A percentile compares a stretch with the other conserved stretches of the same genome.
phyloP scores from a whole-genome alignment of 2,329 filamentous ascomycete species.

The Fusarium albidum region DNA sequence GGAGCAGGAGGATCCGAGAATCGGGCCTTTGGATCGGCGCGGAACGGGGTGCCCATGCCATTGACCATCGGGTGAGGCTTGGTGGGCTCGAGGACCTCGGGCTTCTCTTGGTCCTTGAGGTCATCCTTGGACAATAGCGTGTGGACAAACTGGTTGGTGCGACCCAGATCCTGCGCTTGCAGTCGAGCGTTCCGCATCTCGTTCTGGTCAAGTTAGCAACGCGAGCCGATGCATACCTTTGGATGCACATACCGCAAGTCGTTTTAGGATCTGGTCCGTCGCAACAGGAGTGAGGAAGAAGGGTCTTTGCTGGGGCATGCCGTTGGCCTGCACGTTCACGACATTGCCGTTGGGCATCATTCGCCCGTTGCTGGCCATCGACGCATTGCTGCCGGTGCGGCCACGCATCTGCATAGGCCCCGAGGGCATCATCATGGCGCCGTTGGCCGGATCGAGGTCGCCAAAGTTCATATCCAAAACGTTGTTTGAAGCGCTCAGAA shows the following conservation, averaged over 20 bases:
- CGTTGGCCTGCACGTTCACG: conserved; percentile 62
- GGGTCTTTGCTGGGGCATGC: conserved; percentile 76
- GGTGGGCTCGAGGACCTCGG: conserved; percentile 55
- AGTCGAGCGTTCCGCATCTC: conserved; percentile 92
- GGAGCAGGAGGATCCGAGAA: conserved; percentile 95
- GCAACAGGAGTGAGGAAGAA: conserved; percentile 90
- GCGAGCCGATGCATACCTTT: too few species aligned
- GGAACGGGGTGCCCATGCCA: conserved; percentile 62
- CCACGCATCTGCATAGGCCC: conserved; percentile 76
- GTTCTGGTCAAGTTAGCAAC: conserved; percentile 60
- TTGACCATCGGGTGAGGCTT: conserved; percentile 60
- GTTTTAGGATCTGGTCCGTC: conserved; percentile 92
- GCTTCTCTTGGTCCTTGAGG: conserved; percentile 65
- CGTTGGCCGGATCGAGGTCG: conserved; percentile 84
- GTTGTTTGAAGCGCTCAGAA: conserved; percentile 77
- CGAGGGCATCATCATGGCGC: conserved; percentile 74
- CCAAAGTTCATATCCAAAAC: conserved; percentile 91
- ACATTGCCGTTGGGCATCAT: conserved; percentile 58
- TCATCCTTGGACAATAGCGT: conserved; percentile 78
- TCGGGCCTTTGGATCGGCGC: conserved; percentile 79
- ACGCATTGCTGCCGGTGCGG: conserved; percentile 72
- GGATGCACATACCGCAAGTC: conserved; percentile 45
- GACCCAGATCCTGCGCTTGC: conserved; percentile 84
- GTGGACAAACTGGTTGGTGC: conserved; percentile 83
- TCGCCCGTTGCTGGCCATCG: conserved; percentile 68